Conservation (phyloP, 306 rosid species). For the Astragalus glycyphyllos region DNA sequence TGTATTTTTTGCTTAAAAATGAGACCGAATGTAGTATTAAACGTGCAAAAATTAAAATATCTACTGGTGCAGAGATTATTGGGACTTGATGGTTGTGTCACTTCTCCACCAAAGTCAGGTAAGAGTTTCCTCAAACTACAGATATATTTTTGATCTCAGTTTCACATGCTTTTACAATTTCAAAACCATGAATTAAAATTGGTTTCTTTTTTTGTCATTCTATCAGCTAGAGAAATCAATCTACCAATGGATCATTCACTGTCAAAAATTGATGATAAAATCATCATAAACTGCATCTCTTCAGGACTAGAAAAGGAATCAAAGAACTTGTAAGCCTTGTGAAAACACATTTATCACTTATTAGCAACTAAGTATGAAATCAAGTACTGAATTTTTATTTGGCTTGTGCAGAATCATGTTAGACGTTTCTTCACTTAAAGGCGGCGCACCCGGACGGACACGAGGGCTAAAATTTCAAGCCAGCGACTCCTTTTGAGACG, state of each 20-base stretch:
- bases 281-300: slow-evolving; percentile 57
- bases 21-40: background rate
- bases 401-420: slow-evolving; percentile 67
- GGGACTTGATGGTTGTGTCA: slow-evolving; percentile 62
- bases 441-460: slow-evolving; percentile 90
- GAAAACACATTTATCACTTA: slow-evolving; percentile 6
- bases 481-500: too few species aligned
- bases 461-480: slow-evolving; percentile 69
- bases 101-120: slow-evolving; percentile 57
- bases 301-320: slow-evolving; percentile 55
- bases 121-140: slow-evolving; percentile 28
- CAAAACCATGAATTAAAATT: slow-evolving; percentile 21
- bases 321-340: slow-evolving; percentile 62
- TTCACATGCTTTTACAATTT: slow-evolving; percentile 1
- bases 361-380: background rate
- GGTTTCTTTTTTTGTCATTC: slow-evolving; percentile 23
- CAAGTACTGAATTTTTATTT: slow-evolving; percentile 20
- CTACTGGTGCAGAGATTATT: slow-evolving; percentile 57
- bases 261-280: slow-evolving; percentile 60
- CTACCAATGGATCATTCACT: slow-evolving; percentile 58
- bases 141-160: background rate
- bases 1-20: too few species aligned
- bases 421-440: slow-evolving; percentile 71
- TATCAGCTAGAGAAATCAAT: slow-evolving; percentile 61
- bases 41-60: slow-evolving; percentile 32